Percentiles rank a stretch among this genome's conserved stretches.
Evolutionary conservation across 2,329 filamentous ascomycete species (phyloP).

Genomic region (Colletotrichum godetiae): DNA sequence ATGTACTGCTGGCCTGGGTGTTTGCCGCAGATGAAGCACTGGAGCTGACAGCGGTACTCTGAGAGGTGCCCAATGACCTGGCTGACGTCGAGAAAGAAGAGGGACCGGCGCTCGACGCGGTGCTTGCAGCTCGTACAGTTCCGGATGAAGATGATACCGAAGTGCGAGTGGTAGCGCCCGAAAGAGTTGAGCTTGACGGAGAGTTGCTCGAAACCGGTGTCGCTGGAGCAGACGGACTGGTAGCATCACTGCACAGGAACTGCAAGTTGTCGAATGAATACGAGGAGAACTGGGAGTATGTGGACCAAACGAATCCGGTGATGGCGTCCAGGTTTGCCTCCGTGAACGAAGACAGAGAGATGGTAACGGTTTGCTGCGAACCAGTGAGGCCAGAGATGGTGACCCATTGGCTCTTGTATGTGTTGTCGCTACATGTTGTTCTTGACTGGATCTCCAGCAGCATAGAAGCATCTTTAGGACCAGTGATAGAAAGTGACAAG

Average conservation of each 20-base stretch:
- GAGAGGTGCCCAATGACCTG: background rate
- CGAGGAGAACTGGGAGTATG: constrained; percentile 9
- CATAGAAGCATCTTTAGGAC: constrained; percentile 34
- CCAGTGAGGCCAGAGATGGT: constrained; percentile 60
- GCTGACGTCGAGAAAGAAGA: background rate
- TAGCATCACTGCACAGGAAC: constrained; percentile 10
- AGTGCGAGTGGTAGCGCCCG: background rate
- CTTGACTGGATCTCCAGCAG: constrained; percentile 45
- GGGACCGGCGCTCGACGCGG: background rate
- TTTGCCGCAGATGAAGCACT: background rate
- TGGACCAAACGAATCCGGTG: constrained; percentile 30
- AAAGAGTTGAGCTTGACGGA: background rate
- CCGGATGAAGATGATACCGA: constrained; percentile 6
- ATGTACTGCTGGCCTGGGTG: background rate
- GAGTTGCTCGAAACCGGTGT: background rate
- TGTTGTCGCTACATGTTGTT: constrained; percentile 54
- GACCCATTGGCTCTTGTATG: constrained; percentile 56
- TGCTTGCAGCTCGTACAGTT: background rate
- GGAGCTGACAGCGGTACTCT: background rate
- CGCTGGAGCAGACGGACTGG: background rate
- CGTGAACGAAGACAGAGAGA: constrained; percentile 54
- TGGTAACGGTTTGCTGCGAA: constrained; percentile 58
- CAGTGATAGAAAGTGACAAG: constrained; percentile 42
- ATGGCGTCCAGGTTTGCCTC: constrained; percentile 21
- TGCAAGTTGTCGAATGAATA: constrained; percentile 26